Base-by-base conservation (phyloP, 2,329 filamentous ascomycete genomes). In the Pseudocercospora macadamiae region DNA sequence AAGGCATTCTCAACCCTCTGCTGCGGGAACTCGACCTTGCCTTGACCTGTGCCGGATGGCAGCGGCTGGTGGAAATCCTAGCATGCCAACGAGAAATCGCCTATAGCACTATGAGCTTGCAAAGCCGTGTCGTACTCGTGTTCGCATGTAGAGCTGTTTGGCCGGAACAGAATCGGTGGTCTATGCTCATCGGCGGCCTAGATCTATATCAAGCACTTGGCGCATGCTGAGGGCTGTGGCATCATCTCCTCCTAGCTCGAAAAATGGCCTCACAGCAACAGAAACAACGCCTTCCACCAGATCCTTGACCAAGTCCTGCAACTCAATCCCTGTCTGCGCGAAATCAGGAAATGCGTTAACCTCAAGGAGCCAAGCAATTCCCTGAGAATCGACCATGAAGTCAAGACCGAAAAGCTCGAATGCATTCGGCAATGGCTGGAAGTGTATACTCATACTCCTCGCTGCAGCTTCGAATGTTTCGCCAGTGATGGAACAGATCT, bases 331-430 rank as follows among this genome's bases (percentile, higher is more conserved):
- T 14, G 92, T 96, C 83, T 97, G 93, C 70, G 84, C 87, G 71
- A 97, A 97, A 77, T 99, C 95, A 8, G 95, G 95, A 76, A 96
- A 99, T 0, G 93, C 91, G 78, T 99, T 99, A 28, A 96, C 85
- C 78, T 99, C 95, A 57, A 99, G 78, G 69, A 99, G 73, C 86
- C 87, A 97, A 3, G 86, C 84, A 3, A 70, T 80, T 0, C 86
- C 87, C 7, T 73, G 69, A 0, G 72, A 81, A 69, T 92, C 90
- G 8, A 97, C 87, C 69, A 99, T 74, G 71, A 95, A 99, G 73
- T 99, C 95, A 39, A 97, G 75, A 0, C 95, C 95, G 73, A 90
- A 99, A 6, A 96, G 80, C 78, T 99, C 95, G 71, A 97, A 97
- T 0, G 89, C 90, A 73, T 96, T 93, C 0, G 88, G 86, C 49